Percentiles rank a stretch among this genome's conserved stretches.
Conservation (phyloP, 73 alveolate species). For the Uronychia setigera region DNA sequence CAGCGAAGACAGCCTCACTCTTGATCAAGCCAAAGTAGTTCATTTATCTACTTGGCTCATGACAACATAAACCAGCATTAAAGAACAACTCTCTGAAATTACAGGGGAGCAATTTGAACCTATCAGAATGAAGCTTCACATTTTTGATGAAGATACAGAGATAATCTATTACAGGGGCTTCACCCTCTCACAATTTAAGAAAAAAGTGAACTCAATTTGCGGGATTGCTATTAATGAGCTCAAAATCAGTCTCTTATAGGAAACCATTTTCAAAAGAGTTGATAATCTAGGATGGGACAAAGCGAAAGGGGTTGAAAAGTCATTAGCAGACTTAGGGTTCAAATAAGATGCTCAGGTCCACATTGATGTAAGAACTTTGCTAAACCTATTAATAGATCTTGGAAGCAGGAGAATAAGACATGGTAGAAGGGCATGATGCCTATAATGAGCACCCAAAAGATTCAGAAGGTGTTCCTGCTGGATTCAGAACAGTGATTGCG, state of each 20-base stretch:
- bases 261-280: not conserved
- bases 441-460: too few species aligned
- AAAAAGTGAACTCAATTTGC: not conserved
- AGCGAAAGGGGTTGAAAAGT: not conserved
- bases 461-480: not conserved
- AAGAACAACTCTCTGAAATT: not conserved
- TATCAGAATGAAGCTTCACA: not conserved
- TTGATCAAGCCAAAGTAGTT: slow-evolving; percentile 12
- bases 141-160: not conserved
- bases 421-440: too few species aligned
- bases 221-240: not conserved
- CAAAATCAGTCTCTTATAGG: not conserved
- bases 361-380: not conserved
- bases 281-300: not conserved
- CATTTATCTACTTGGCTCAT: slow-evolving; percentile 31
- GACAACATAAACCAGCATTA: not conserved
- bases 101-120: slow-evolving; percentile 8
- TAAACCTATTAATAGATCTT: too few species aligned
- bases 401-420: too few species aligned
- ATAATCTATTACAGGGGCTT: not conserved
- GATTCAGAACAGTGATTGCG: not conserved
- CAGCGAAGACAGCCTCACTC: slow-evolving; percentile 4
- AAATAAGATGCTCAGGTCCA: not conserved
- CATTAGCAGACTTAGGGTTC: not conserved
- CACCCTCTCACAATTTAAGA: not conserved